phyloP scores from a whole-genome alignment of 2,329 filamentous ascomycete genomes.

The Aureobasidium sp. region DNA sequence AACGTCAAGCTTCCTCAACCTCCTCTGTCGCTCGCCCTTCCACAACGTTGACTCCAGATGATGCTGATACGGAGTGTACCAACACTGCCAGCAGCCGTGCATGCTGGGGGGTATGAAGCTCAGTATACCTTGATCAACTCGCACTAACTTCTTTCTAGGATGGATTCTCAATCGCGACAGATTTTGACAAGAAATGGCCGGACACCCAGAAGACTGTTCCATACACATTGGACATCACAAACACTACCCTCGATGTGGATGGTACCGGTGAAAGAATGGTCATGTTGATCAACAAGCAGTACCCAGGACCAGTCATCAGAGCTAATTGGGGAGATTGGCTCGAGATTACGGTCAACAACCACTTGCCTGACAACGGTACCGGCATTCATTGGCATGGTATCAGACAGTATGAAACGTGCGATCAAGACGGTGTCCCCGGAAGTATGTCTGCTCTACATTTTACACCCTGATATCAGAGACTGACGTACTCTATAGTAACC shows the following conservation, averaged over 20 bases:
- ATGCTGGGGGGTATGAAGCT: conserved; percentile 4
- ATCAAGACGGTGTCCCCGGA: conserved; percentile 48
- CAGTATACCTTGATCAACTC: not conserved
- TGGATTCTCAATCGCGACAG: conserved; percentile 25
- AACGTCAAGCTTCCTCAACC: not conserved
- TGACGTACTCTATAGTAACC: conserved; percentile 21
- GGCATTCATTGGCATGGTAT: conserved; percentile 54
- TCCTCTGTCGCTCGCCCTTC: not conserved
- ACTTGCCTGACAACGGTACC: conserved; percentile 45
- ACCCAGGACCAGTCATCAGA: conserved; percentile 50
- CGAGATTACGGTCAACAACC: conserved; percentile 46
- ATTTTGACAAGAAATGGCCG: conserved; percentile 26
- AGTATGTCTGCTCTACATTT: not conserved
- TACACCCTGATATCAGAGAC: not conserved
- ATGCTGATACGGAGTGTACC: not conserved
- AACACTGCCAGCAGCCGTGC: not conserved
- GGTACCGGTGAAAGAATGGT: conserved; percentile 25
- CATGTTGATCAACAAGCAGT: conserved; percentile 52
- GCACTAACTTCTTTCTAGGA: conserved; percentile 22
- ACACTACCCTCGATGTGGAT: conserved; percentile 37
- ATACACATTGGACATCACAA: conserved; percentile 37
- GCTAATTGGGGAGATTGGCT: conserved; percentile 40
- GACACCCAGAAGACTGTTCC: conserved; percentile 24
- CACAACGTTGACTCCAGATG: not conserved
- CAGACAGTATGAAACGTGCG: conserved; percentile 46